Conservation (phyloP, 805 yeast species). For the Lachancea cidri region DNA sequence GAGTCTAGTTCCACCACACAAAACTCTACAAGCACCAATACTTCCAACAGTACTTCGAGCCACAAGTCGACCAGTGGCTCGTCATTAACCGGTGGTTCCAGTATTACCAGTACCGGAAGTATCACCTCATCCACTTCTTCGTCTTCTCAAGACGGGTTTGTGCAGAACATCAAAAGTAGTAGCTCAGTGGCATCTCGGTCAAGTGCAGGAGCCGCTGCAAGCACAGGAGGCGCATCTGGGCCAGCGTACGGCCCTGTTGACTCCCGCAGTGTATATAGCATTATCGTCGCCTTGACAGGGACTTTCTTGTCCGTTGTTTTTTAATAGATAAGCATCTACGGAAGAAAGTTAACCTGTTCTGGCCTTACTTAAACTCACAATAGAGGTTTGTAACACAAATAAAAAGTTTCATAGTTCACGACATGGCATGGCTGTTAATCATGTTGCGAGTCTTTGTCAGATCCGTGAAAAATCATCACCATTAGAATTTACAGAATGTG, state of each 20-base stretch:
- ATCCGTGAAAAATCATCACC: neutral
- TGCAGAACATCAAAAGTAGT: conserved; percentile 15
- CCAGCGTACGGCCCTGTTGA: neutral
- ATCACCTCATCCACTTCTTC: neutral
- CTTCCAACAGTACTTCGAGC: conserved; percentile 2
- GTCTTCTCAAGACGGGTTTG: conserved; percentile 10
- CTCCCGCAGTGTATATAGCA: conserved; percentile 1
- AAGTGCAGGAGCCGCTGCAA: conserved; percentile 8
- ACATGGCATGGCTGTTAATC: too few relatives aligned
- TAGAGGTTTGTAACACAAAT: too few relatives aligned
- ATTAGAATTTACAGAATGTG: conserved; percentile 1
- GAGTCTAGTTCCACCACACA: conserved; percentile 16
- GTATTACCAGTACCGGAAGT: neutral
- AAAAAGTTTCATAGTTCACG: too few relatives aligned
- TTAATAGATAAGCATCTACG: too few relatives aligned
- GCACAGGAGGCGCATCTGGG: conserved; percentile 10
- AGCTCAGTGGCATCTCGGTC: conserved; percentile 6
- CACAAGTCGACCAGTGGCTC: neutral
- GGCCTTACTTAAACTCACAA: too few relatives aligned
- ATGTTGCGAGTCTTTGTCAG: neutral
- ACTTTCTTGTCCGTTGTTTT: conserved; percentile 3
- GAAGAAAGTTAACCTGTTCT: too few relatives aligned
- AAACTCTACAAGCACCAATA: conserved; percentile 1
- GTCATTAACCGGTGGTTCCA: neutral
- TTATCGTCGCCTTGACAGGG: conserved; percentile 1